A percentile compares a stretch with the other conserved stretches of the same genome.
These are phyloP conservation scores for Xylariaceae sp. DNA, from an alignment of 2,329 filamentous ascomycete genomes.

Conservation along the genomic window DNA sequence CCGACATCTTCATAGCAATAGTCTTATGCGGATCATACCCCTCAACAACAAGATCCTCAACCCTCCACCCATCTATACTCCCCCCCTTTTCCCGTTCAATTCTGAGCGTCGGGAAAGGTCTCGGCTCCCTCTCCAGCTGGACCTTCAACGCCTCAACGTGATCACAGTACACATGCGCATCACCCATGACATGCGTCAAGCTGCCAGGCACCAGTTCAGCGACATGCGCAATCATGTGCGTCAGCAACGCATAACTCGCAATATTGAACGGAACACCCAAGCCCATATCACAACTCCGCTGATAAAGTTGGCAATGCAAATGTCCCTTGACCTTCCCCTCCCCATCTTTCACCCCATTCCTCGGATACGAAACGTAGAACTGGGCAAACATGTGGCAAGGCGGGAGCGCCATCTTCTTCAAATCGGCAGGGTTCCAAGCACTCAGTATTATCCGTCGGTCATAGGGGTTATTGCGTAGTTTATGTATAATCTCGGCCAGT, in stretches of 20 bases:
- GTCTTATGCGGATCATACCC: slow-evolving; percentile 88
- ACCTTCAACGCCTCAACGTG: slow-evolving; percentile 83
- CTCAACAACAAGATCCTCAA: slow-evolving; percentile 82
- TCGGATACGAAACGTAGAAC: slow-evolving; percentile 69
- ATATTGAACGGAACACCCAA: slow-evolving; percentile 98
- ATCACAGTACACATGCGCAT: slow-evolving; percentile 94
- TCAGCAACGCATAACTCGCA: slow-evolving; percentile 87
- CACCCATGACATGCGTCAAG: slow-evolving; percentile 93
- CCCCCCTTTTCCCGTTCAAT: slow-evolving; percentile 68
- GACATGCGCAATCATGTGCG: slow-evolving; percentile 90
- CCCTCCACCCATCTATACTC: slow-evolving; percentile 85
- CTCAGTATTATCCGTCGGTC: slow-evolving; percentile 86
- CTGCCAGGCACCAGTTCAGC: slow-evolving; percentile 81
- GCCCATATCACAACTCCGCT: slow-evolving; percentile 94
- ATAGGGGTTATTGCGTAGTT: slow-evolving; percentile 79
- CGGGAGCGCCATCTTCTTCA: slow-evolving; percentile 73
- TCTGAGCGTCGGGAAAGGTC: slow-evolving; percentile 74
- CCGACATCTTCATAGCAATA: slow-evolving; percentile 99
- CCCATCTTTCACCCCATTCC: slow-evolving; percentile 30
- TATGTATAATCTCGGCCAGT: slow-evolving; percentile 83
- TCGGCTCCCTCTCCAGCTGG: slow-evolving; percentile 78
- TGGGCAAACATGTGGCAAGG: slow-evolving; percentile 85
- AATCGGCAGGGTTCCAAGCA: slow-evolving; percentile 87
- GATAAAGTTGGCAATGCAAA: slow-evolving; percentile 86
- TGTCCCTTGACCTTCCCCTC: slow-evolving; percentile 56